These are phyloP conservation scores for Verticillium nonalfalfae DNA, from an alignment of 2,329 filamentous ascomycete genomes.

Conservation along the genomic window DNA sequence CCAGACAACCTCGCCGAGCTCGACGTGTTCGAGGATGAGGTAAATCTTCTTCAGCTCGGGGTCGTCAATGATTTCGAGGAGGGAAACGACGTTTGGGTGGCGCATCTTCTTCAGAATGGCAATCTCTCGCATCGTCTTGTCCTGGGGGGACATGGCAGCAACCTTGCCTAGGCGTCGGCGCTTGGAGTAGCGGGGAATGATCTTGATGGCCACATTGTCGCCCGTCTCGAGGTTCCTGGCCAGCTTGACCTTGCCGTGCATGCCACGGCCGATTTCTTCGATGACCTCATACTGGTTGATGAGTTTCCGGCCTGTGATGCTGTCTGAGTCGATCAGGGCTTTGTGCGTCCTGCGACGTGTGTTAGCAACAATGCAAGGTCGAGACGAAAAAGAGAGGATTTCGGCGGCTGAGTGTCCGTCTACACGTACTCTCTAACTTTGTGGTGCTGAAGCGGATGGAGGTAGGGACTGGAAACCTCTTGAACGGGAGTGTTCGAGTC, in stretches of 20 bases:
- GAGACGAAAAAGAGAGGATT: too few species aligned
- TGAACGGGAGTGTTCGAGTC: slow-evolving; percentile 48
- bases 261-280: slow-evolving; percentile 89
- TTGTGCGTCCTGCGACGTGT: slow-evolving; percentile 64
- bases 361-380: neutral
- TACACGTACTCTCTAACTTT: slow-evolving; percentile 67
- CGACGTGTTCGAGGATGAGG: slow-evolving; percentile 92
- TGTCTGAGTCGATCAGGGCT: slow-evolving; percentile 83
- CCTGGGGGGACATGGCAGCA: slow-evolving; percentile 55
- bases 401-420: too few species aligned
- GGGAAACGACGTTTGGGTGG: slow-evolving; percentile 91
- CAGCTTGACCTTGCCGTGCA: slow-evolving; percentile 96
- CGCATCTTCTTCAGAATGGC: slow-evolving; percentile 97
- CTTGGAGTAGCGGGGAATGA: slow-evolving; percentile 93
- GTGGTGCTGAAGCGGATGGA: slow-evolving; percentile 67
- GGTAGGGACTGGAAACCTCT: slow-evolving; percentile 48
- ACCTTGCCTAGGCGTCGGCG: slow-evolving; percentile 85
- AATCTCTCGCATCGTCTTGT: slow-evolving; percentile 91
- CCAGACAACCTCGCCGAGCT: slow-evolving; percentile 92
- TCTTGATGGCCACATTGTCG: slow-evolving; percentile 92
- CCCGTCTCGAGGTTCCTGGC: slow-evolving; percentile 72
- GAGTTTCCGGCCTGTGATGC: slow-evolving; percentile 82
- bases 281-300: slow-evolving; percentile 99
- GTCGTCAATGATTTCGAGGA: slow-evolving; percentile 96
- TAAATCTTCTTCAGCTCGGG: slow-evolving; percentile 96